Evolutionary conservation across 371 early-diverging fungal species (phyloP), one percentile per base, ranked within the genome.

Genomic region (Saksenaea oblongispora): DNA sequence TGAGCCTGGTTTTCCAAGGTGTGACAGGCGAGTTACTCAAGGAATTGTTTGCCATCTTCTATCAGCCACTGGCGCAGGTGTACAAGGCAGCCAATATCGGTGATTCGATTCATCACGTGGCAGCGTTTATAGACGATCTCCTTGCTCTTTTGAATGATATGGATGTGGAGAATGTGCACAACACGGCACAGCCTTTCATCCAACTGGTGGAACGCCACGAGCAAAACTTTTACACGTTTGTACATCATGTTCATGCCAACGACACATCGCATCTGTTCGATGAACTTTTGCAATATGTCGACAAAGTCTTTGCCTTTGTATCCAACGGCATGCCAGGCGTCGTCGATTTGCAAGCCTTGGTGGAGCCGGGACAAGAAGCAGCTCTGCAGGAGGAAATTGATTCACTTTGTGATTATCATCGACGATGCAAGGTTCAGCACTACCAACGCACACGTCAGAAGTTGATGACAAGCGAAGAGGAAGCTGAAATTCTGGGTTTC

Each of bases 41-140:
- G 54, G 88, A 89, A 31, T 56, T 87, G 8, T 80, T 89, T 55
- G 73, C 87, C 9, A 85, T 86, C 41, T 87, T 89, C 61, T 89
- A 89, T 62, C 76, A 84, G 35, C 89, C 89, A 15, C 61, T 89
- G 36, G 86, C 86, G 5, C 73, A 86, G 58, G 86, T 89, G 1
- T 89, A 89, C 69, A 87, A 84, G 70, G 76, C 84, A 3, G 89
- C 89, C 17, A 87, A 87, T 60, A 84, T 89, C 44, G 79, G 84
- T 1, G 87, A 86, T 34, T 84, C 83, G 7, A 69, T 89, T 34
- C 72, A 83, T 37, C 85, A 89, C 41, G 67, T 87, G 17, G 72
- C 82, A 13, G 73, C 64, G 10, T 89, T 89, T 63, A 68, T 80
- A 4, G 84, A 87, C 39, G 88, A 89, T 58, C 66, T 89, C 53